Evolutionary conservation across 2,329 filamentous ascomycete genomes (phyloP), one percentile per base, ranked within the genome.

Genomic region (Eutypa lata): DNA sequence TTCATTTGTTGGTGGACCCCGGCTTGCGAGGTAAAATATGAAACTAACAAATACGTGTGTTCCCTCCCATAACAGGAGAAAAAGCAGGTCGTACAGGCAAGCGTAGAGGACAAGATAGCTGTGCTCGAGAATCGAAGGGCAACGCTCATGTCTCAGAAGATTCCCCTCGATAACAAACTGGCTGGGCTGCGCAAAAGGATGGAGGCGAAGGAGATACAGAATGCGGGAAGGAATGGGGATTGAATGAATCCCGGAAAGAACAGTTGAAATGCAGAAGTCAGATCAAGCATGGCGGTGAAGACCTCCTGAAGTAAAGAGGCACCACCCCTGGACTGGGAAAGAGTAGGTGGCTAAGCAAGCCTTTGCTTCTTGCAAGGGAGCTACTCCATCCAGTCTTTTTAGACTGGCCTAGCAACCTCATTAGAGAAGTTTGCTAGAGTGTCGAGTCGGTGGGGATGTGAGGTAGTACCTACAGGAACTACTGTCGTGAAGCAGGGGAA

Each of bases 31-130:
- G n/a, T 13, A 16, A 18, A 44, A 4, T 16, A 26, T 44, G 37
- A 19, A 19, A 21, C 44, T 33, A 38, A 47, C 35, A n/a, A 26
- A 21, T 21, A 7, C 7, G 6, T 13, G 22, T 18, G 6, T 24
- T 16, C n/a, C 5, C 21, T 21, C 13, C 7, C 13, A 6, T 16
- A 44, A 52, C 42, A 71, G 66, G 65, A 70, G 50, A 67, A 65
- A 51, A 58, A 61, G 40, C 57, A 66, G 48, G 72, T 79, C 56
- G 64, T 72, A 35, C 67, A 72, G 43, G 68, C 71, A 2, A 65
- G 72, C 1, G 56, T 70, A 35, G 71, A 71, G 37, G 75, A 79
- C 26, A 76, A 79, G 56, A 75, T 80, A 54, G 66, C 68, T 47
- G 67, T 68, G 14, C 71, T 80, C 47, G 69, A 79, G 57, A 65